These are phyloP conservation scores for Fusarium beomiforme DNA, from an alignment of 2,329 filamentous ascomycete genomes.

Conservation along the genomic window DNA sequence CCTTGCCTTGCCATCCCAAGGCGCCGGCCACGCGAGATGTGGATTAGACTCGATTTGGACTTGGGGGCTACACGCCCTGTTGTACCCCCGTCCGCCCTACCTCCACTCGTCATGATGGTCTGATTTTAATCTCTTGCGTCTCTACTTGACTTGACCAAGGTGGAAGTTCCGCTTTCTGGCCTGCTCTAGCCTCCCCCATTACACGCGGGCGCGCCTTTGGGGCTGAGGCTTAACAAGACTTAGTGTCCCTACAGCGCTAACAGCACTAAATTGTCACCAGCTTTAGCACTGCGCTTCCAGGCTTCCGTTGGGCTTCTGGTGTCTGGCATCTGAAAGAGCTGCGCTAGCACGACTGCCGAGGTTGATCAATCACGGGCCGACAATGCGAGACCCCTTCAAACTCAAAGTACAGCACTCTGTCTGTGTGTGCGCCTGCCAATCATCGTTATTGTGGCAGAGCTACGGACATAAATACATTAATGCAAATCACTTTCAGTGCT, in stretches of 20 bases:
- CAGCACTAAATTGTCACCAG: background rate
- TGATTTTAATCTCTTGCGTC: constrained; percentile 45
- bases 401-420: constrained; percentile 1
- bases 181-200: constrained; percentile 16
- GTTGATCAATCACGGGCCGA: constrained; percentile 24
- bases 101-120: constrained; percentile 42
- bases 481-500: background rate
- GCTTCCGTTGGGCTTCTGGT: constrained; percentile 32
- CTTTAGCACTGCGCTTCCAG: constrained; percentile 15
- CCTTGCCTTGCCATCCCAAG: constrained; percentile 35
- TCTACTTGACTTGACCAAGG: constrained; percentile 26
- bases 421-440: background rate
- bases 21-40: constrained; percentile 46
- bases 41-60: constrained; percentile 44
- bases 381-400: constrained; percentile 18
- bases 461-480: background rate
- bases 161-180: constrained; percentile 32
- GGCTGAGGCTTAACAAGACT: constrained; percentile 25
- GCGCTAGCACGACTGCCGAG: constrained; percentile 27
- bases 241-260: constrained; percentile 1
- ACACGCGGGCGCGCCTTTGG: constrained; percentile 21
- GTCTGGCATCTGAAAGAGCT: constrained; percentile 26
- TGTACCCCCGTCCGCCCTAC: constrained; percentile 12
- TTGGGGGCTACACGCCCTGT: constrained; percentile 11
- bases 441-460: background rate